These are phyloP conservation scores for Yamadazyma atmosphaerica DNA, from an alignment of 1,139 yeast species.

Conservation along the genomic window DNA sequence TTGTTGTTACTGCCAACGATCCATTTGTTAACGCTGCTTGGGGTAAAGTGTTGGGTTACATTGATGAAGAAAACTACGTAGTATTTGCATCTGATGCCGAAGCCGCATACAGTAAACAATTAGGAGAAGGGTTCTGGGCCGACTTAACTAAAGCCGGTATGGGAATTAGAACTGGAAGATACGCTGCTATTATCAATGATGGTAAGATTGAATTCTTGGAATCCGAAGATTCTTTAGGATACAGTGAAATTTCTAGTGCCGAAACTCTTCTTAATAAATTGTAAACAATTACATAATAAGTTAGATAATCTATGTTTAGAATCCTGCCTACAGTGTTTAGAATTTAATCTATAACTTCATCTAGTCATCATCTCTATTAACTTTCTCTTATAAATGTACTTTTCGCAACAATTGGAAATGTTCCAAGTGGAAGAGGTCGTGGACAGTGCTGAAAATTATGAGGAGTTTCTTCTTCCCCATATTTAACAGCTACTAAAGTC, in stretches of 20 bases:
- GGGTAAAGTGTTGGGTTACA: constrained; percentile 68
- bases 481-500: too few species aligned
- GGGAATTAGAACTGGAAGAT: constrained; percentile 70
- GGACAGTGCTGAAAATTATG: too few species aligned
- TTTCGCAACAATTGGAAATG: background rate
- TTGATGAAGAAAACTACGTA: constrained; percentile 46
- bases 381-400: too few species aligned
- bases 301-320: too few species aligned
- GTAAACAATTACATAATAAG: constrained; percentile 5
- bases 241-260: constrained; percentile 59
- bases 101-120: constrained; percentile 44
- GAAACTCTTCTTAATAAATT: constrained; percentile 47
- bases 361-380: too few species aligned
- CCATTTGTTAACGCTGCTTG: constrained; percentile 82
- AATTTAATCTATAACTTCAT: too few species aligned
- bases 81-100: constrained; percentile 76
- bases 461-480: too few species aligned
- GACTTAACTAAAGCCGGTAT: constrained; percentile 58
- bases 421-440: too few species aligned
- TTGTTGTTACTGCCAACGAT: constrained; percentile 77
- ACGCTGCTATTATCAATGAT: constrained; percentile 62
- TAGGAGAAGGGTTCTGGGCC: constrained; percentile 54
- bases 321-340: too few species aligned
- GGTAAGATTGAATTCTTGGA: constrained; percentile 67
- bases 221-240: constrained; percentile 59